Conservation (phyloP, 495 filamentous ascomycete species). For the Neurospora sp. region DNA sequence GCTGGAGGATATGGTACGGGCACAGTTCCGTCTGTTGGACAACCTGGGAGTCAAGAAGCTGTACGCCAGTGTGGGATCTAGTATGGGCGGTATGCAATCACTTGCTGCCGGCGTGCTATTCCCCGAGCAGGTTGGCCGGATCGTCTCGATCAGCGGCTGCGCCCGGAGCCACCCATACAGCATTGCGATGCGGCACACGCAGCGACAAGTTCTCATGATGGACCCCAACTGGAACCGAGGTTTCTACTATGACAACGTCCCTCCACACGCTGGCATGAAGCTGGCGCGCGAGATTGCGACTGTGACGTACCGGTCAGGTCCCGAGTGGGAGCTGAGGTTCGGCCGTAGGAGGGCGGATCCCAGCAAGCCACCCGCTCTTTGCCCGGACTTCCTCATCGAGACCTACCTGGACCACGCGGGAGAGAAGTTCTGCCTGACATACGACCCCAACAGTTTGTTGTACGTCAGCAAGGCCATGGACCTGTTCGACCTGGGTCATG, state of each 20-base stretch:
- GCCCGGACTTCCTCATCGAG: slow-evolving; percentile 95
- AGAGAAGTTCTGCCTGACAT: slow-evolving; percentile 98
- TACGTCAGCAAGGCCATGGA: slow-evolving; percentile 99
- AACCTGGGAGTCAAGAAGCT: slow-evolving; percentile 65
- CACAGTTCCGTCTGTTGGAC: slow-evolving; percentile 87
- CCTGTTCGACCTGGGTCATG: slow-evolving; percentile 79
- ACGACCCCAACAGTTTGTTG: slow-evolving; percentile 90
- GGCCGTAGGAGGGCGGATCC: slow-evolving; percentile 80
- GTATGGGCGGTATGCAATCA: slow-evolving; percentile 99
- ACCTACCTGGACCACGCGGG: slow-evolving; percentile 98
- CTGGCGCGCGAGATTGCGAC: slow-evolving; percentile 95
- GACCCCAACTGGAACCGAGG: slow-evolving; percentile 96
- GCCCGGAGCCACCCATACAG: slow-evolving; percentile 95
- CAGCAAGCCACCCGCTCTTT: slow-evolving; percentile 77
- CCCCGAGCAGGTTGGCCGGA: slow-evolving; percentile 64
- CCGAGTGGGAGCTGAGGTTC: slow-evolving; percentile 96
- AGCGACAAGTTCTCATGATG: slow-evolving; percentile 97
- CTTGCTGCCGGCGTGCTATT: slow-evolving; percentile 84
- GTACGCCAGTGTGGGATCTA: slow-evolving; percentile 87
- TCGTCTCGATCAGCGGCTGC: slow-evolving; percentile 89
- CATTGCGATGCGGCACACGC: slow-evolving; percentile 98
- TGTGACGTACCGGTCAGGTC: slow-evolving; percentile 91
- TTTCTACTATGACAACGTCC: slow-evolving; percentile 83
- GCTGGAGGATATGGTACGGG: slow-evolving; percentile 94
- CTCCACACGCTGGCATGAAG: slow-evolving; percentile 95